phyloP scores from a whole-genome alignment of 2,329 filamentous ascomycete species.

The Ascochyta pisi region DNA sequence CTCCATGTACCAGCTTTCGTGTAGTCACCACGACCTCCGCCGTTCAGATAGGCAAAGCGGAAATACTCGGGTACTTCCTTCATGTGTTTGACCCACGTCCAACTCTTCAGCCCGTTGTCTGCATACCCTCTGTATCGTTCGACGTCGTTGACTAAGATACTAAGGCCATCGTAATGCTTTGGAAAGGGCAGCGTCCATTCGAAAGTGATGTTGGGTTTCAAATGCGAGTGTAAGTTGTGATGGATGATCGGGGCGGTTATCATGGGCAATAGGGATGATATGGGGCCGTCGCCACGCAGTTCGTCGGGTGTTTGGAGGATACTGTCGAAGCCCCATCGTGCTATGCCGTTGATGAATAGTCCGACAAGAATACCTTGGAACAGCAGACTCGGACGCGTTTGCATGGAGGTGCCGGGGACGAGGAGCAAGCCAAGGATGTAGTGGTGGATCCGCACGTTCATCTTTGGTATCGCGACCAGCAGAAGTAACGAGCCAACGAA shows the following conservation, averaged over 20 bases:
- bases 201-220: slow-evolving; percentile 67
- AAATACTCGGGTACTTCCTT: slow-evolving; percentile 71
- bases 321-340: slow-evolving; percentile 90
- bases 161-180: slow-evolving; percentile 73
- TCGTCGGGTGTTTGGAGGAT: slow-evolving; percentile 82
- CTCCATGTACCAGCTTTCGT: slow-evolving; percentile 78
- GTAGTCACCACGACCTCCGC: slow-evolving; percentile 71
- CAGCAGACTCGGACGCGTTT: slow-evolving; percentile 81
- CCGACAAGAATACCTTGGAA: slow-evolving; percentile 92
- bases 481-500: slow-evolving; percentile 72
- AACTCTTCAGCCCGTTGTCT: slow-evolving; percentile 55
- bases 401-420: slow-evolving; percentile 85
- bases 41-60: slow-evolving; percentile 75
- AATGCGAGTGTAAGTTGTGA: slow-evolving; percentile 53
- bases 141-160: slow-evolving; percentile 84
- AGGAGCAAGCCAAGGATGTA: slow-evolving; percentile 89
- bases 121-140: slow-evolving; percentile 66
- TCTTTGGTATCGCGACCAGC: slow-evolving; percentile 73
- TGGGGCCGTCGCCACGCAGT: slow-evolving; percentile 64
- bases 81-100: slow-evolving; percentile 66
- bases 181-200: slow-evolving; percentile 59
- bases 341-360: slow-evolving; percentile 91
- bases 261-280: slow-evolving; percentile 65
- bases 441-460: slow-evolving; percentile 90
- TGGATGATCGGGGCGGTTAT: slow-evolving; percentile 50